A percentile compares a stretch with the other conserved stretches of the same genome.
phyloP scores from a whole-genome alignment of 2,329 filamentous ascomycete genomes.

The Exophiala sp. region DNA sequence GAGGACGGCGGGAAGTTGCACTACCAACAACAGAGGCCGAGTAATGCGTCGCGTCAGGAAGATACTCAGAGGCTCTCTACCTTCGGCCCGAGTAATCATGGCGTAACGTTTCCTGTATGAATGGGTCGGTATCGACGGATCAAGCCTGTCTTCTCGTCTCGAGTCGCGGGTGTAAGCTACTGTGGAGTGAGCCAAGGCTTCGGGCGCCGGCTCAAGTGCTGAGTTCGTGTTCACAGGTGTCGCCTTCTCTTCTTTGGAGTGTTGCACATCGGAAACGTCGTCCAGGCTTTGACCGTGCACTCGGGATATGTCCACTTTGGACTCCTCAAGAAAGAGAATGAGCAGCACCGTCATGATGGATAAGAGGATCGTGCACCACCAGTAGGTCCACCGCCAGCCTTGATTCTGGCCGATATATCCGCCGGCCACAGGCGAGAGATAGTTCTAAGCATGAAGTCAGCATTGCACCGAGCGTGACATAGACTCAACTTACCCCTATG shows the following conservation, averaged over 20 bases:
- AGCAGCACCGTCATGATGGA: constrained; percentile 32
- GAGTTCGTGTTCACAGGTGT: constrained; percentile 11
- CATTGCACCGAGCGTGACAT: no score
- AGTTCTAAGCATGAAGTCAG: constrained; percentile 11
- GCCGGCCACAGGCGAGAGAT: constrained; percentile 35
- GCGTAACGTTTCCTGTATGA: constrained; percentile 31
- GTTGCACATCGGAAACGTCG: neutral
- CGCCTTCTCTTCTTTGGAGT: neutral
- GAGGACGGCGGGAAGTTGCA: constrained; percentile 39
- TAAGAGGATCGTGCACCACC: constrained; percentile 35
- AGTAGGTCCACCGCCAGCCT: constrained; percentile 37
- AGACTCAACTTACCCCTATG: constrained; percentile 24
- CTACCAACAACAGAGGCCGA: constrained; percentile 33
- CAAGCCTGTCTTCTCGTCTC: constrained; percentile 26
- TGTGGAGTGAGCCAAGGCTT: constrained; percentile 8
- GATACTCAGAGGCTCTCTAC: constrained; percentile 23
- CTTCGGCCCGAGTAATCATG: constrained; percentile 25
- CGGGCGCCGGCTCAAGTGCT: constrained; percentile 1
- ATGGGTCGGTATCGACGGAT: constrained; percentile 30
- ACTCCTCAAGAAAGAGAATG: constrained; percentile 38
- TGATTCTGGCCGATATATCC: constrained; percentile 34
- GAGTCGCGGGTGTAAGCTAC: constrained; percentile 17
- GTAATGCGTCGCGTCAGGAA: constrained; percentile 33
- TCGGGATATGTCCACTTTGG: constrained; percentile 30
- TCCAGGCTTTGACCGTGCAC: constrained; percentile 21